Percentiles rank a stretch among this genome's conserved stretches.
These are phyloP conservation scores for Podospora sp. DNA, from an alignment of 495 filamentous ascomycete species.

Conservation along the genomic window DNA sequence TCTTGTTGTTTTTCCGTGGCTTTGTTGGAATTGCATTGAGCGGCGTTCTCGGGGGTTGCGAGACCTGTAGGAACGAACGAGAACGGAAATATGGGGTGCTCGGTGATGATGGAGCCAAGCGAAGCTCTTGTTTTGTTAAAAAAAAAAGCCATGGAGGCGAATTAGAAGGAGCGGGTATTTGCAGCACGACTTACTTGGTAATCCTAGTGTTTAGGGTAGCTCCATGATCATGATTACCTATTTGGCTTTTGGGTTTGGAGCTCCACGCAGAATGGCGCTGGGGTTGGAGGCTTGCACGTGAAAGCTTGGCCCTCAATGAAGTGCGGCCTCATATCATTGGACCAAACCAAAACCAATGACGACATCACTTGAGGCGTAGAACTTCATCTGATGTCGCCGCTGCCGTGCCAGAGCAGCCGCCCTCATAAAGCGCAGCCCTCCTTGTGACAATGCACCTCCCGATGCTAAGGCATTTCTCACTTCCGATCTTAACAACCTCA, in stretches of 20 bases:
- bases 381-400: background rate
- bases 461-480: background rate
- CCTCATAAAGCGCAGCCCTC: background rate
- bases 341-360: slow-evolving; percentile 22
- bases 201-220: no score
- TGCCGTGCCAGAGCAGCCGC: background rate
- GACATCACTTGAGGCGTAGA: slow-evolving; percentile 11
- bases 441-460: background rate
- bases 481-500: background rate
- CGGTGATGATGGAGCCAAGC: slow-evolving; percentile 1
- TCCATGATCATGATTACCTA: no score
- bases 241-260: no score
- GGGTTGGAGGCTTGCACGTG: background rate
- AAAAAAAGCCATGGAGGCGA: background rate
- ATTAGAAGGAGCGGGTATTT: background rate
- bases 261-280: no score
- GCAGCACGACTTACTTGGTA: background rate
- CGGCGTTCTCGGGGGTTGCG: background rate
- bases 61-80: background rate
- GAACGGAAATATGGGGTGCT: background rate
- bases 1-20: background rate
- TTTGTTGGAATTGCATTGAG: background rate
- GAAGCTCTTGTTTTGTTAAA: slow-evolving; percentile 1
- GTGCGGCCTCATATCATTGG: slow-evolving; percentile 11
- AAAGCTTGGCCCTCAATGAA: background rate